phyloP scores from a whole-genome alignment of 179 eudicot genomes.

The Corrigiola litoralis region DNA sequence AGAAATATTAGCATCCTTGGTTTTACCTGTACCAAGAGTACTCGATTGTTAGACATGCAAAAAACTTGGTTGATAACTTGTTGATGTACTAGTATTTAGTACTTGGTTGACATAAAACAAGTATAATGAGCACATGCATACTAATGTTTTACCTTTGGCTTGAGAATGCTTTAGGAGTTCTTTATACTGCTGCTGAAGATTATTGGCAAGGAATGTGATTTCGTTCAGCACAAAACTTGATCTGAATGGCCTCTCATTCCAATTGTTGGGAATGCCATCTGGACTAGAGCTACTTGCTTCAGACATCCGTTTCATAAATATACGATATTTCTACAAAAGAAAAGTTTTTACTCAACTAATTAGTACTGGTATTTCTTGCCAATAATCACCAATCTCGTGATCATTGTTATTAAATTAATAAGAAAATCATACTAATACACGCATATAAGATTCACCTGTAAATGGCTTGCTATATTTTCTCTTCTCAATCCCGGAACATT shows the following conservation, averaged over 20 bases:
- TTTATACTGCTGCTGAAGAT: constrained; percentile 18
- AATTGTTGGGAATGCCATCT: constrained; percentile 4
- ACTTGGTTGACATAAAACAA: background rate
- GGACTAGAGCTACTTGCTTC: background rate
- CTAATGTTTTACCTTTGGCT: constrained; percentile 7
- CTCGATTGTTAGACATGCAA: background rate
- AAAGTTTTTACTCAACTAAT: background rate
- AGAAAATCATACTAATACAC: background rate
- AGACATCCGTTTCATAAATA: constrained; percentile 21
- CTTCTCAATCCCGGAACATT: constrained; percentile 28
- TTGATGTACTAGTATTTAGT: too few relatives aligned
- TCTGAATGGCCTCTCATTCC: constrained; percentile 28
- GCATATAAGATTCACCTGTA: constrained; percentile 25
- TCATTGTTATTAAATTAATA: background rate
- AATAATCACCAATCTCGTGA: background rate
- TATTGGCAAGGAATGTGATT: constrained; percentile 14
- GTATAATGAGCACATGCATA: background rate
- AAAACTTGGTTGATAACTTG: background rate
- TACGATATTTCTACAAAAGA: constrained; percentile 26
- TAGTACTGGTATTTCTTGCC: background rate
- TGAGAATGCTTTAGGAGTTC: background rate
- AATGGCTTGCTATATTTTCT: constrained; percentile 32
- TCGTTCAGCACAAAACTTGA: constrained; percentile 32
- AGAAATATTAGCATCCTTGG: background rate
- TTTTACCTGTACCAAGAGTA: background rate